Conservation (phyloP, 2,329 filamentous ascomycete species). For the Beauveria scarabaeidicola region DNA sequence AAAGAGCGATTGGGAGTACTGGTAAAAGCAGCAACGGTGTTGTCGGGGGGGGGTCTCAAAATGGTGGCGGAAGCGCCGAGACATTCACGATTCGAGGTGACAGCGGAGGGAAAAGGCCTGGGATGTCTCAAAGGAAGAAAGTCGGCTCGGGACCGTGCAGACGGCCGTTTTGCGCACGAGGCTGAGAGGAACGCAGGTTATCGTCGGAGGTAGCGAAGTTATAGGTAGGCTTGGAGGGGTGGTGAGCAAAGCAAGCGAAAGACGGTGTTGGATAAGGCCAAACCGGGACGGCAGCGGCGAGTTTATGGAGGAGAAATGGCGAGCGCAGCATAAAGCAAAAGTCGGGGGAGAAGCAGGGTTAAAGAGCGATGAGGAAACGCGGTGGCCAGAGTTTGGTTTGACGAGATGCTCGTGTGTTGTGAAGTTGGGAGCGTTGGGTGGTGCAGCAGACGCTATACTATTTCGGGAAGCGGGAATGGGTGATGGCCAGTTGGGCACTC, state of each 20-base stretch:
- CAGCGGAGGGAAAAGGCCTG: not conserved
- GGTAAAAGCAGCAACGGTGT: not conserved
- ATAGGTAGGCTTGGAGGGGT: not conserved
- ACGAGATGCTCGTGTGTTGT: conserved; percentile 4
- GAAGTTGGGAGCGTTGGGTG: not conserved
- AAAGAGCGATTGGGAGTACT: not conserved
- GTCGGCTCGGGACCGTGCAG: not conserved
- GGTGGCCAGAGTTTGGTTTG: not conserved
- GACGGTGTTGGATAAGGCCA: not conserved
- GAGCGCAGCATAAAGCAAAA: not conserved
- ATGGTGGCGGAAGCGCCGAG: conserved; percentile 3
- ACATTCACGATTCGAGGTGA: conserved; percentile 7
- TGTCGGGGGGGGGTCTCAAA: conserved; percentile 4
- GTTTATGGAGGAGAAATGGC: not conserved
- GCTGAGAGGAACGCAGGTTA: not conserved
- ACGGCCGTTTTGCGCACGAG: not conserved
- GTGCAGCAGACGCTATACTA: conserved; percentile 1
- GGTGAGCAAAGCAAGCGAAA: not conserved
- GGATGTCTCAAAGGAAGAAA: conserved; percentile 4
- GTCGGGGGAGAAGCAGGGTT: not conserved
- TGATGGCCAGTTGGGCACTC: not conserved
- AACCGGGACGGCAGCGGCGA: not conserved
- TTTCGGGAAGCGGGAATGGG: not conserved
- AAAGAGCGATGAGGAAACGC: not conserved
- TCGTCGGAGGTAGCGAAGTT: not conserved